Evolutionary conservation across 345 rosid genomes (phyloP).

Genomic region (Eucalyptus regnans): DNA sequence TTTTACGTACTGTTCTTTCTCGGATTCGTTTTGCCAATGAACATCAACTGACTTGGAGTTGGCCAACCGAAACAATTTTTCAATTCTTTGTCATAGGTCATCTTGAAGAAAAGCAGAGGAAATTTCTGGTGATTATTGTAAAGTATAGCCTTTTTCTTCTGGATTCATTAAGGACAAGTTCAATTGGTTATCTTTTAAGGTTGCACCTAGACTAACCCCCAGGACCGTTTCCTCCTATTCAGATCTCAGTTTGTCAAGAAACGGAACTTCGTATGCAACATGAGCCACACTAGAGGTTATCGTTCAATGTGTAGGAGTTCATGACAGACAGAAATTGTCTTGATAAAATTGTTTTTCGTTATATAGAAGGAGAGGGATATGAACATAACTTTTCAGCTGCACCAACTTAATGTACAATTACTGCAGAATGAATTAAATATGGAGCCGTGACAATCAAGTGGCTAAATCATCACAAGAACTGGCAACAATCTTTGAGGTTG

Average conservation of each 20-base stretch:
- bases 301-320: background rate
- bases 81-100: background rate
- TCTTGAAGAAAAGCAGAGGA: background rate
- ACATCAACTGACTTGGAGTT: background rate
- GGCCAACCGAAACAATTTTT: background rate
- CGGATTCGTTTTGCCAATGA: background rate
- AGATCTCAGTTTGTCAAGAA: background rate
- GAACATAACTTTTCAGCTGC: background rate
- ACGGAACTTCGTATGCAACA: background rate
- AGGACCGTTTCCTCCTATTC: background rate
- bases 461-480: background rate
- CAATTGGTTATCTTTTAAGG: background rate
- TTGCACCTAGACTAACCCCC: background rate
- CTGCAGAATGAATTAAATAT: background rate
- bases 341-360: too few relatives aligned
- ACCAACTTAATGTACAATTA: background rate
- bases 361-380: background rate
- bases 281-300: background rate
- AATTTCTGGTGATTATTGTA: background rate
- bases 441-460: background rate
- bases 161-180: background rate
- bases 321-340: accelerated
- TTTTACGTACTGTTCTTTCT: background rate
- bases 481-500: background rate
- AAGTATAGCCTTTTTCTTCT: background rate